These are phyloP conservation scores for Theileria orientalis DNA, from an alignment of 169 alveolate species.

Conservation along the genomic window DNA sequence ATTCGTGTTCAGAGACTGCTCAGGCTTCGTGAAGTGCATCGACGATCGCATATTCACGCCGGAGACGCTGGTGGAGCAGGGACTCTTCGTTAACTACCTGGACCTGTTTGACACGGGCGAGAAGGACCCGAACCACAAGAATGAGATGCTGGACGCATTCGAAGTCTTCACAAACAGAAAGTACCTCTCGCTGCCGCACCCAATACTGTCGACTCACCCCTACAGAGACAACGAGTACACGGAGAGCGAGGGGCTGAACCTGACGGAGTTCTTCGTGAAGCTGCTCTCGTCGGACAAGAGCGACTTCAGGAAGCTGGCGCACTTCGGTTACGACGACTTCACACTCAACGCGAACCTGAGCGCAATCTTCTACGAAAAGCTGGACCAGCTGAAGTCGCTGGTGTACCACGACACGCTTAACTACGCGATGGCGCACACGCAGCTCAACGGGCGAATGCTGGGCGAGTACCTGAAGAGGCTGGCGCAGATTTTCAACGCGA, in stretches of 20 bases:
- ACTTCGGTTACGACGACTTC: background rate
- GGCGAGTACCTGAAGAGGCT: slow-evolving; percentile 34
- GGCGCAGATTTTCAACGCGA: slow-evolving; percentile 24
- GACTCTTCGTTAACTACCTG: slow-evolving; percentile 51
- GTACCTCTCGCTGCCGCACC: slow-evolving; percentile 54
- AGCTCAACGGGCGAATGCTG: slow-evolving; percentile 57
- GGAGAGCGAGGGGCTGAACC: slow-evolving; percentile 19
- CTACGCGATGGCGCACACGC: slow-evolving; percentile 15
- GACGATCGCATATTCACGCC: slow-evolving; percentile 60
- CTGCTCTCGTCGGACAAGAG: slow-evolving; percentile 1
- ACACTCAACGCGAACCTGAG: slow-evolving; percentile 32
- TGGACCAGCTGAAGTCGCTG: slow-evolving; percentile 45
- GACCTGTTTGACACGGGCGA: slow-evolving; percentile 31
- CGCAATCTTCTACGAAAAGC: slow-evolving; percentile 31
- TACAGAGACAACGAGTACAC: slow-evolving; percentile 15
- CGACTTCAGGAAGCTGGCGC: background rate
- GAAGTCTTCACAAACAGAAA: slow-evolving; percentile 51
- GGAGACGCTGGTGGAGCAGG: slow-evolving; percentile 64
- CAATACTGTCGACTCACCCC: slow-evolving; percentile 7
- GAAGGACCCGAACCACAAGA: slow-evolving; percentile 32
- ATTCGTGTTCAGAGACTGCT: slow-evolving; percentile 54
- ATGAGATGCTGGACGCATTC: slow-evolving; percentile 58
- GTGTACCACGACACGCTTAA: slow-evolving; percentile 50
- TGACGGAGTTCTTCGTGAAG: slow-evolving; percentile 31
- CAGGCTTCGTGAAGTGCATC: slow-evolving; percentile 51